A percentile compares a stretch with the other conserved stretches of the same genome.
Conservation (phyloP, 2,329 filamentous ascomycete genomes). For the Chalaropsis ovoidea region DNA sequence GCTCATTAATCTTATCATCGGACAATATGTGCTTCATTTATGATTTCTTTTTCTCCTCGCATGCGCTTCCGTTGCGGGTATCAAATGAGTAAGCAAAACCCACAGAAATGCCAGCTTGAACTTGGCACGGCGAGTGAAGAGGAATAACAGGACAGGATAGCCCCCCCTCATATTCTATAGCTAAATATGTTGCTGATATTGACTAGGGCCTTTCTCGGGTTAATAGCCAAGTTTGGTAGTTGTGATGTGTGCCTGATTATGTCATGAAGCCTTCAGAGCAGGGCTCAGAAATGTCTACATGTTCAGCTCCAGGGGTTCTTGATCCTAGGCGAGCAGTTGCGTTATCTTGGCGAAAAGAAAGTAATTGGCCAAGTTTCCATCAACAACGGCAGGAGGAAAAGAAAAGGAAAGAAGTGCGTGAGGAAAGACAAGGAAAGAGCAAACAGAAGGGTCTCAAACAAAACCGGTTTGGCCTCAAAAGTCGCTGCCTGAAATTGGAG, state of each 20-base stretch:
- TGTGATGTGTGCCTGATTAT: neutral
- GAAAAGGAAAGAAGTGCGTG: neutral
- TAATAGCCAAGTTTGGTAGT: slow-evolving; percentile 1
- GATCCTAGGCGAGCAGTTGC: slow-evolving; percentile 2
- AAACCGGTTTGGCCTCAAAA: neutral
- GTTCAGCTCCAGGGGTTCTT: slow-evolving; percentile 10
- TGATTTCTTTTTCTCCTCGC: slow-evolving; percentile 4
- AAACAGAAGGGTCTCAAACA: neutral
- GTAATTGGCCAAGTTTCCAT: neutral
- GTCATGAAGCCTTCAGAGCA: slow-evolving; percentile 8
- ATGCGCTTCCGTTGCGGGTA: neutral
- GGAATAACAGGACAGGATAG: neutral
- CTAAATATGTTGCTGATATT: neutral
- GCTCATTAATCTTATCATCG: neutral
- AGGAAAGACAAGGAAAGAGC: neutral
- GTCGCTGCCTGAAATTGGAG: neutral
- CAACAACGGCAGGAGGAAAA: neutral
- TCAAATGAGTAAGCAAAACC: neutral
- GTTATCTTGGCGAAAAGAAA: neutral
- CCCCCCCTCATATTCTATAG: neutral
- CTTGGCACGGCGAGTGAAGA: slow-evolving; percentile 1
- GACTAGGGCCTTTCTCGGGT: slow-evolving; percentile 7
- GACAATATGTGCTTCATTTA: neutral
- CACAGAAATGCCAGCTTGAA: slow-evolving; percentile 2
- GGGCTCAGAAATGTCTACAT: neutral